Conservation (phyloP, 176 grass and related monocot species). For the Stipa capillata region DNA sequence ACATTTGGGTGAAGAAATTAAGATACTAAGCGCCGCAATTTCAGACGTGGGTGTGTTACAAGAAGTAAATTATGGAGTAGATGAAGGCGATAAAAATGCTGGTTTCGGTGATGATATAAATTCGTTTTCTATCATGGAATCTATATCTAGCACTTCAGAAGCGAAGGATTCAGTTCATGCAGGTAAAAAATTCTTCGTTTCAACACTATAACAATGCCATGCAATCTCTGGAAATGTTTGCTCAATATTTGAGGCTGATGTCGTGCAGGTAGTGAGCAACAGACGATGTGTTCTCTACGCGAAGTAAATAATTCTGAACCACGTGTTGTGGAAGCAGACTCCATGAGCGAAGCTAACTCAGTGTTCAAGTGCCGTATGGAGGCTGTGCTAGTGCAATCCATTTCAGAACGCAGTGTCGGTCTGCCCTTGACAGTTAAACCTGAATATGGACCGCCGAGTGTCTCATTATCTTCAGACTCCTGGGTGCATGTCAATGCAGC, state of each 20-base stretch:
- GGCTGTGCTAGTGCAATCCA: slow-evolving; percentile 27
- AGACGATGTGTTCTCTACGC: neutral
- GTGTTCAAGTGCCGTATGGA: slow-evolving; percentile 36
- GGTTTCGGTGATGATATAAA: neutral
- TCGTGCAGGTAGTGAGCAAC: neutral
- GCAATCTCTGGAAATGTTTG: neutral
- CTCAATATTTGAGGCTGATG: neutral
- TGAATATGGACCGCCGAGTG: neutral
- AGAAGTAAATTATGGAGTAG: slow-evolving; percentile 7
- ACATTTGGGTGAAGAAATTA: slow-evolving; percentile 35
- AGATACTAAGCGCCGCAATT: slow-evolving; percentile 23
- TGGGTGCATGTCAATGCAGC: neutral
- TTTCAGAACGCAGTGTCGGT: slow-evolving; percentile 19
- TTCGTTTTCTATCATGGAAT: neutral
- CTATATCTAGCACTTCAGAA: neutral
- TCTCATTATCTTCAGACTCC: neutral
- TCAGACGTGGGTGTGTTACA: slow-evolving; percentile 13
- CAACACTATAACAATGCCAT: neutral
- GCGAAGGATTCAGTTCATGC: neutral
- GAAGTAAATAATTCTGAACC: neutral
- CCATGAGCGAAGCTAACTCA: slow-evolving; percentile 16
- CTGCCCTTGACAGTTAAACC: slow-evolving; percentile 12
- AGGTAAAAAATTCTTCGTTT: slow-evolving; percentile 22
- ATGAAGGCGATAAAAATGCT: neutral
- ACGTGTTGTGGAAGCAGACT: neutral